Percentiles rank a stretch among this genome's conserved stretches.
phyloP scores from a whole-genome alignment of 768 basidiomycete genomes.

The Mrakia hoshinonis region DNA sequence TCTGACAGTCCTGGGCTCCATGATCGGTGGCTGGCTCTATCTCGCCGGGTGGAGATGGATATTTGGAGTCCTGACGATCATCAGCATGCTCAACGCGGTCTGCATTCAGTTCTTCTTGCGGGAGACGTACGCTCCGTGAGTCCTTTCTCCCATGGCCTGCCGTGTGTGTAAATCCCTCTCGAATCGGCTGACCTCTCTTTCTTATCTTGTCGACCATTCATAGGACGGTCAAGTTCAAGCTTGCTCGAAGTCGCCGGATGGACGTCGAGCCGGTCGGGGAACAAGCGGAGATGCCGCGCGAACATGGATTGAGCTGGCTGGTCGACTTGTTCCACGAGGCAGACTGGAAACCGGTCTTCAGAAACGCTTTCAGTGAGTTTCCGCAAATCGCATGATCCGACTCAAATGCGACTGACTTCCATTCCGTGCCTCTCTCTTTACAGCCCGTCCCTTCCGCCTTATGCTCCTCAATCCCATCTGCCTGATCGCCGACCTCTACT shows the following conservation, averaged over 20 bases:
- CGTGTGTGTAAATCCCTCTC: not conserved
- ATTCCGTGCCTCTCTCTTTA: too few relatives aligned
- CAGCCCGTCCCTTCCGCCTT: conserved; percentile 23
- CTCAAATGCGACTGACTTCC: not conserved
- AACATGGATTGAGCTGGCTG: conserved; percentile 14
- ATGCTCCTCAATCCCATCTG: conserved; percentile 22
- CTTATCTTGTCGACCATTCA: not conserved
- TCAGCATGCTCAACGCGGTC: conserved; percentile 8
- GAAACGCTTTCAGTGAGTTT: conserved; percentile 24
- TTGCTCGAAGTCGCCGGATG: not conserved
- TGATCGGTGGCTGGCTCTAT: conserved; percentile 22
- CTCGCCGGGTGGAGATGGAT: conserved; percentile 22
- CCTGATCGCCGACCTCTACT: conserved; percentile 3
- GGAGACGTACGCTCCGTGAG: conserved; percentile 23
- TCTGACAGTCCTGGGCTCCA: not conserved
- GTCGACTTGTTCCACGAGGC: conserved; percentile 3
- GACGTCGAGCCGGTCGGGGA: not conserved
- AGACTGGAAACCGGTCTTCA: conserved; percentile 14
- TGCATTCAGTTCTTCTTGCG: not conserved
- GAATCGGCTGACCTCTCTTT: not conserved
- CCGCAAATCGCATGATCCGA: not conserved
- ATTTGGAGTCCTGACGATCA: conserved; percentile 23
- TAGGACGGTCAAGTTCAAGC: conserved; percentile 18
- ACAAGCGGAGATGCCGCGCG: not conserved
- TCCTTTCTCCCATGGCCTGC: not conserved